Evolutionary conservation across 225 moss, liverwort and hornwort species (phyloP).

Genomic region (Thuidium tamariscinum): DNA sequence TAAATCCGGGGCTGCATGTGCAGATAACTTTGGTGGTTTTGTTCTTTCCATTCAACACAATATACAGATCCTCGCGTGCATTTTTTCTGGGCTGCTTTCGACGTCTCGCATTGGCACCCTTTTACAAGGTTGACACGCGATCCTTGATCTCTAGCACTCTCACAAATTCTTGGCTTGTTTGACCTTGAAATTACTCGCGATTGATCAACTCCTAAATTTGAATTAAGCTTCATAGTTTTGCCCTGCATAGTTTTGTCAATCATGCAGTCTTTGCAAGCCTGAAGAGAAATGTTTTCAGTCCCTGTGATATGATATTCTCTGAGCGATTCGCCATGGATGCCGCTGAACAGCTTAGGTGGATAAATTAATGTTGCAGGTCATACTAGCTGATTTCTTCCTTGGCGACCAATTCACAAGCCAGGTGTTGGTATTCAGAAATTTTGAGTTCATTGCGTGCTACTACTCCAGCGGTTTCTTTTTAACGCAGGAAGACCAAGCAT

Average conservation of each 20-base stretch:
- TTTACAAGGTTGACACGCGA: constrained; percentile 34
- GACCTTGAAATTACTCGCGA: not conserved
- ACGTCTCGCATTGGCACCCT: constrained; percentile 40
- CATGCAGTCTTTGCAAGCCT: not conserved
- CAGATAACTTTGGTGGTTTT: constrained; percentile 43
- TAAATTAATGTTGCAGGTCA: constrained; percentile 33
- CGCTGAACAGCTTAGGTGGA: not conserved
- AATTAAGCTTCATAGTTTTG: not conserved
- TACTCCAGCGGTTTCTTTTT: constrained; percentile 31
- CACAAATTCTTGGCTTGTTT: not conserved
- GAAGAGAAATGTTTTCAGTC: not conserved
- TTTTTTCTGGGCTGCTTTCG: constrained; percentile 50
- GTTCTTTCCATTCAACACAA: constrained; percentile 43
- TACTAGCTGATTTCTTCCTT: constrained; percentile 58
- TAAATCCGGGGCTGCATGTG: not conserved
- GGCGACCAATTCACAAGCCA: constrained; percentile 77
- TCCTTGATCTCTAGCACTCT: not conserved
- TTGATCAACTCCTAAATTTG: not conserved
- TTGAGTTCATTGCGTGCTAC: constrained; percentile 53
- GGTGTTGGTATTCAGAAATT: constrained; percentile 41
- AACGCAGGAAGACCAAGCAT: constrained; percentile 11
- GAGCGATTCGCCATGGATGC: not conserved
- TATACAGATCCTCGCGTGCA: constrained; percentile 45
- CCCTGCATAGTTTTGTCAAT: not conserved
- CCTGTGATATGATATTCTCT: not conserved